phyloP scores from a whole-genome alignment of 768 basidiomycete genomes.

The Tylopilus sp. region DNA sequence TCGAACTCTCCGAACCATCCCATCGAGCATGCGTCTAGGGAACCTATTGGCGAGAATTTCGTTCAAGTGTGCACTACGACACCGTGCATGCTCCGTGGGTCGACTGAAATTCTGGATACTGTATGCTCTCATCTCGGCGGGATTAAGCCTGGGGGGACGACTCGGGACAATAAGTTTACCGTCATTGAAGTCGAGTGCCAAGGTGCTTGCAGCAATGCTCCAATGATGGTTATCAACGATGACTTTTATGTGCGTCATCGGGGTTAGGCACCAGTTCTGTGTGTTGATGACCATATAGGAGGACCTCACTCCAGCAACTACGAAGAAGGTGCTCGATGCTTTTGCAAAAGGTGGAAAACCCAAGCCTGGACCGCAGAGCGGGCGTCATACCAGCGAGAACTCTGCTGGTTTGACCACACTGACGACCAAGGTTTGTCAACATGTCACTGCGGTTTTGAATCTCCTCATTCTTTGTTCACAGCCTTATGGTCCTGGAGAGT shows the following conservation, averaged over 20 bases:
- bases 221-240: conserved; percentile 94
- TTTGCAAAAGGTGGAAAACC: conserved; percentile 83
- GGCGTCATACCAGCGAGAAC: conserved; percentile 87
- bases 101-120: conserved; percentile 84
- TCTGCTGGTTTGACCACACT: conserved; percentile 86
- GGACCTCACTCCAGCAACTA: conserved; percentile 75
- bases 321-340: conserved; percentile 74
- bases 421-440: conserved; percentile 57
- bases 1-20: background rate
- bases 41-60: conserved; percentile 91
- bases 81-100: conserved; percentile 94
- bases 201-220: conserved; percentile 97
- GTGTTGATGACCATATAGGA: conserved; percentile 46
- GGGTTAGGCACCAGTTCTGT: background rate
- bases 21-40: conserved; percentile 42
- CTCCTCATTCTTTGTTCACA: conserved; percentile 31
- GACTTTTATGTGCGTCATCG: conserved; percentile 82
- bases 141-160: conserved; percentile 87
- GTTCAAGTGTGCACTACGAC: conserved; percentile 99
- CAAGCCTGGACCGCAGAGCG: conserved; percentile 90
- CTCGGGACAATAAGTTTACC: conserved; percentile 94
- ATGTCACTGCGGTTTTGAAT: background rate
- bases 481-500: conserved; percentile 94
- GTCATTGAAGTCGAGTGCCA: conserved; percentile 98
- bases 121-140: conserved; percentile 80